Evolutionary conservation across 169 alveolate genomes (phyloP).

Genomic region (Plasmodium fragile): DNA sequence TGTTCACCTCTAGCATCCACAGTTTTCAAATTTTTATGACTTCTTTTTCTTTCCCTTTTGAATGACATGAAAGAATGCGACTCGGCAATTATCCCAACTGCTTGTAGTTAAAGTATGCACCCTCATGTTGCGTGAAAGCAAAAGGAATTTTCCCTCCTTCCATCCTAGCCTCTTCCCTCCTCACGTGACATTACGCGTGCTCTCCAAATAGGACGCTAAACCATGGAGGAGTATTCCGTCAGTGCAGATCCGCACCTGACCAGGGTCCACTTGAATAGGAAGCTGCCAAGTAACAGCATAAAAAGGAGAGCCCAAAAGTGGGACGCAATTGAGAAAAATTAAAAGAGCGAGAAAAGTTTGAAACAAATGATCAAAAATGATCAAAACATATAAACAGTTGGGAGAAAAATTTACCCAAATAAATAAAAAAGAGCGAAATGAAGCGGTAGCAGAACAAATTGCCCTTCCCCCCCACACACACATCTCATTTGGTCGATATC

Average conservation of each 20-base stretch:
- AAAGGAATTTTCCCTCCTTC: not conserved
- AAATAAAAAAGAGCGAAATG: not conserved
- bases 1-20: not conserved
- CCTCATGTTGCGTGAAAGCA: not conserved
- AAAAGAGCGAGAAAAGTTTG: not conserved
- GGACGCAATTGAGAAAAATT: not conserved
- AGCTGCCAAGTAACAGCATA: constrained; percentile 14
- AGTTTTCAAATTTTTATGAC: not conserved
- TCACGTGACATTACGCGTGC: not conserved
- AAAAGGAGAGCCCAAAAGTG: not conserved
- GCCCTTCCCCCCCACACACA: not conserved
- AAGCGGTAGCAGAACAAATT: not conserved
- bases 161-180: not conserved
- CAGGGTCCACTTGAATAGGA: constrained; percentile 12
- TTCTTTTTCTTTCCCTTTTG: not conserved
- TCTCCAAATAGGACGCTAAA: not conserved
- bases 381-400: not conserved
- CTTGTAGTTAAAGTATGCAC: not conserved
- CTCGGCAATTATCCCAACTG: not conserved
- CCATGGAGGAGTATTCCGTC: not conserved
- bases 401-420: not conserved
- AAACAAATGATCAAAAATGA: not conserved
- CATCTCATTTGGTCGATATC: not conserved
- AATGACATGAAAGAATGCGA: not conserved
- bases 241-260: not conserved